Evolutionary conservation across 176 grass and related monocot species (phyloP), one percentile per base, ranked within the genome.

Genomic region (Pharus latifolius): DNA sequence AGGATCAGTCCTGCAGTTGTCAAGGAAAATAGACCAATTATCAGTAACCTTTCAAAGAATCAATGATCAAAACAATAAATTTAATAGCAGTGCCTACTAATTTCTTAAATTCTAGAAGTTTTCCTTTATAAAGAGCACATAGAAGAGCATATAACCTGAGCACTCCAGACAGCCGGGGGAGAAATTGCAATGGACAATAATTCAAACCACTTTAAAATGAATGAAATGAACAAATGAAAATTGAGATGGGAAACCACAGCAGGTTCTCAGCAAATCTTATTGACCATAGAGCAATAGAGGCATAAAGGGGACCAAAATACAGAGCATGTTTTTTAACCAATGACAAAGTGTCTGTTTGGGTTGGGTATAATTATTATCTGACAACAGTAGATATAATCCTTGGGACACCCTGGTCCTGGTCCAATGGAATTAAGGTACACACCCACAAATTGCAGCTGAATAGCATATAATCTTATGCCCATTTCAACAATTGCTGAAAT

Each of bases 21-120:
- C 59, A 33, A 74, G 63, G 49, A 61, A 75, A n/a, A 70, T 4
- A 80, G 68, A 48, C 48, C 22, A 70, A 63, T 28, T 76, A 37
- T 70, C 22, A 69, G 29, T 74, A 40, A 63, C 59, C 47, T 69
- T 78, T 46, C 38, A 54, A 60, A 64, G 9, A 63, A 68, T 27
- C 26, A 52, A 3, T 61, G 40, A 22, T 47, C 13, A 62, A 74
- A 77, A 68, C 58, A 72, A 66, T 35, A 66, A 68, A 58, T 3
- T 73, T 17, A 45, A 25, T 35, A 69, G 20, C 17, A 79, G 40
- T 23, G 63, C 6, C 13, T 63, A 5, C 20, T 75, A 52, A 40
- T 61, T 54, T 20, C 18, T 63, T 63, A 56, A 17, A 63, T 24
- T 48, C 43, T 67, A 18, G 25, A 47, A 77, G 34, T 63, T 18